Percentiles rank a stretch among this genome's conserved stretches.
phyloP scores from a whole-genome alignment of 345 rosid genomes.

The Populus davidiana region DNA sequence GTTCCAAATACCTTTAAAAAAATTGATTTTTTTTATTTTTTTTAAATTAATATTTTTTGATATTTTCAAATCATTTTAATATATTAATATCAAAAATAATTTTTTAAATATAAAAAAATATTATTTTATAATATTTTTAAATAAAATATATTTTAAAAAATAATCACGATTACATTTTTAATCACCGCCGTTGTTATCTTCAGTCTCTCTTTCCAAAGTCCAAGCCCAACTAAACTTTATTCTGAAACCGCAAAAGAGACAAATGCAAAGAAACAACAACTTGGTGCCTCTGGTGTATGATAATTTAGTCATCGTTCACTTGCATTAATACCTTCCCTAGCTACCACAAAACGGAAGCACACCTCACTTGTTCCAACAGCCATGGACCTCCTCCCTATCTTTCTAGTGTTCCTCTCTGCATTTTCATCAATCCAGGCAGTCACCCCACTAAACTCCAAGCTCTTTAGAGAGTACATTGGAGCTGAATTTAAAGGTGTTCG shows the following conservation, averaged over 20 bases:
- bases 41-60: too few relatives aligned
- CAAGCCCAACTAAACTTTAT: too few relatives aligned
- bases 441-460: slow-evolving; percentile 37
- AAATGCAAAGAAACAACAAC: not conserved
- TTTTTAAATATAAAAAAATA: too few relatives aligned
- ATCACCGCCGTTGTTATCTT: too few relatives aligned
- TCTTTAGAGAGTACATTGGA: slow-evolving; percentile 60
- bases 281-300: not conserved
- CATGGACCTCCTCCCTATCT: slow-evolving; percentile 25
- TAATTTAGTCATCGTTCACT: not conserved
- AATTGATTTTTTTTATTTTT: too few relatives aligned
- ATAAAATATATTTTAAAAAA: too few relatives aligned
- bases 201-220: too few relatives aligned
- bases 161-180: too few relatives aligned
- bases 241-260: not conserved
- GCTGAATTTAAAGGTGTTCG: slow-evolving; percentile 42
- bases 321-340: not conserved
- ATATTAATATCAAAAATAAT: too few relatives aligned
- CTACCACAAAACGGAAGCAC: not conserved
- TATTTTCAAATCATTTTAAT: too few relatives aligned
- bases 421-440: slow-evolving; percentile 25
- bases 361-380: not conserved
- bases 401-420: slow-evolving; percentile 13
- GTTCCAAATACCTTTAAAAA: too few relatives aligned
- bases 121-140: too few relatives aligned